These are phyloP conservation scores for Cladosporium cucumerinum DNA, from an alignment of 2,329 filamentous ascomycete genomes.

Conservation along the genomic window DNA sequence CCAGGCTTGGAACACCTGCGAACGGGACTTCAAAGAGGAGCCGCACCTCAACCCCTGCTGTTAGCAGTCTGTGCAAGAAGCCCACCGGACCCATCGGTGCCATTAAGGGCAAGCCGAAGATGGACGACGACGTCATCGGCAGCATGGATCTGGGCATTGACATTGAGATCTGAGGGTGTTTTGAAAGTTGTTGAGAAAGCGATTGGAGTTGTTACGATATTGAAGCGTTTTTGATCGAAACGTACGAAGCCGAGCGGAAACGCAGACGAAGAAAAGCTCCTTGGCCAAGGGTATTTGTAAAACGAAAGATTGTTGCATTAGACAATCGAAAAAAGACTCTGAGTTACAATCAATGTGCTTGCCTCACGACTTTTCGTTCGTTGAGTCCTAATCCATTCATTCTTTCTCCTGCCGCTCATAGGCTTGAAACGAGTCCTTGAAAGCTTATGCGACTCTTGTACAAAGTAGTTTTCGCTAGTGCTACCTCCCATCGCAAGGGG, in stretches of 20 bases:
- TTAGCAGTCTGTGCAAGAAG: constrained; percentile 42
- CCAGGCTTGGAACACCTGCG: constrained; percentile 45
- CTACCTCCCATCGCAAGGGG: background rate
- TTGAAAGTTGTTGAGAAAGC: background rate
- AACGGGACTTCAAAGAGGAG: constrained; percentile 43
- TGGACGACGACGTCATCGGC: constrained; percentile 91
- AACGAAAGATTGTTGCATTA: background rate
- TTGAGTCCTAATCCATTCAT: background rate
- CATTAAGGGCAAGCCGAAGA: constrained; percentile 61
- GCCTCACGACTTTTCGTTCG: background rate
- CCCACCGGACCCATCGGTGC: constrained; percentile 36
- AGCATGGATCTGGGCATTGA: constrained; percentile 88
- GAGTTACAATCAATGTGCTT: background rate
- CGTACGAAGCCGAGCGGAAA: background rate
- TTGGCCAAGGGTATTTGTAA: background rate
- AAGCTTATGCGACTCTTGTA: background rate
- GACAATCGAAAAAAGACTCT: background rate
- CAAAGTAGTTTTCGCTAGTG: background rate
- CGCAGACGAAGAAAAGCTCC: background rate
- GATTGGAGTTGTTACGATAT: constrained; percentile 1
- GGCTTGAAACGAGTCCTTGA: background rate
- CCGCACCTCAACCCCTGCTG: constrained; percentile 50
- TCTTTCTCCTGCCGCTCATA: background rate
- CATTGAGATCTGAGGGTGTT: constrained; percentile 64
- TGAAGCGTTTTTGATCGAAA: constrained; percentile 1